phyloP scores from a whole-genome alignment of 2,329 filamentous ascomycete species.

The Sporothrix pallida region DNA sequence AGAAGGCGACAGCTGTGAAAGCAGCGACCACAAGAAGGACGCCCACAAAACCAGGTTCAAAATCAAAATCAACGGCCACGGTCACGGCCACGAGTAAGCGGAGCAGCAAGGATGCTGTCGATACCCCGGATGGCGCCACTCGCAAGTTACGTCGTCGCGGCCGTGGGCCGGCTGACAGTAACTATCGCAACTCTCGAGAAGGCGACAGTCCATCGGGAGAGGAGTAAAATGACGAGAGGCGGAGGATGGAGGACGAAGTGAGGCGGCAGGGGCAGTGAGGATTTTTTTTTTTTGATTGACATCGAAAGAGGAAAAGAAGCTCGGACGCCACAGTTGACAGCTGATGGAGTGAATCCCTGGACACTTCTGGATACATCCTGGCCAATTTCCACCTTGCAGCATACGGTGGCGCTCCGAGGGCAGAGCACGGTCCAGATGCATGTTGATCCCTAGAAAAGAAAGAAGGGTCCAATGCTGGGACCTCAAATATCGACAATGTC shows the following conservation, averaged over 20 bases:
- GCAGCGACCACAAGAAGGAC: too few relatives aligned
- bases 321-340: background rate
- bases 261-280: background rate
- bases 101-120: background rate
- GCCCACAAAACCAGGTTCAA: too few relatives aligned
- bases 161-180: background rate
- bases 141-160: background rate
- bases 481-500: background rate
- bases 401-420: background rate
- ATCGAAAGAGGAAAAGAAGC: background rate
- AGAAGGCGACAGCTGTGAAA: too few relatives aligned
- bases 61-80: background rate
- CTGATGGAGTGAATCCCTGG: background rate
- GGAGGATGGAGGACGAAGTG: background rate
- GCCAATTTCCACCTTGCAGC: constrained; percentile 20
- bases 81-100: too few relatives aligned
- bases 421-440: constrained; percentile 10
- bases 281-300: background rate
- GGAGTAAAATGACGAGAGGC: constrained; percentile 2
- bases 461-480: background rate
- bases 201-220: constrained; percentile 1
- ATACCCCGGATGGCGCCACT: background rate
- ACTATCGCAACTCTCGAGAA: background rate
- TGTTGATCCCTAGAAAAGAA: constrained; percentile 4
- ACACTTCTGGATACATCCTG: background rate